Evolutionary conservation across 768 basidiomycete genomes (phyloP), one percentile per base, ranked within the genome.

Genomic region (Phylloporus sp.): DNA sequence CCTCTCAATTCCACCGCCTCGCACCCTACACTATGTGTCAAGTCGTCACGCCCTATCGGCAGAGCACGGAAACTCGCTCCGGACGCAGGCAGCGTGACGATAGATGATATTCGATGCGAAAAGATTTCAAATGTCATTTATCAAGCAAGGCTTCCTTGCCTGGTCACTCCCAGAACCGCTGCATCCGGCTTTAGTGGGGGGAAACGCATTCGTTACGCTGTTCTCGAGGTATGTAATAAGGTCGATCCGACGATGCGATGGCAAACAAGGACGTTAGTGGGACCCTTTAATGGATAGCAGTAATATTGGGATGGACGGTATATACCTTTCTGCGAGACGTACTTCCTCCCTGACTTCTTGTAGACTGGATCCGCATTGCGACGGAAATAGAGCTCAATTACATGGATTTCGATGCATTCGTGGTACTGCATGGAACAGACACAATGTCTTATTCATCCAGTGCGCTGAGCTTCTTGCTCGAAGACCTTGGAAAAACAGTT

Each of bases 351-450:
- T 52, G 38, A 59, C 42, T 34, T 41, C 57, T 49, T 31, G 44
- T 60, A 88, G 91, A 92, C 59, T 94, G 91, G 90, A 84, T 92
- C 55, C 77, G 90, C 9, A 84, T 97, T 27, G 88, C 91, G 0
- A 84, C 82, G 1, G 94, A 97, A 59, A 91, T 97, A 55, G 91
- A 95, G 59, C 80, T 92, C 42, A 96, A 96, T 62, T 96, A 96
- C 59, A 63, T 75, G 26, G 57, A 62, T 13, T 97, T 90, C 61
- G 94, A 97, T 57, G 90, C 90, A 0, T 96, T 97, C 60, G 82
- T 97, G 17, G 71, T 96, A 24, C 69, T 95, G 17, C 92, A 95
- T 59, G 92, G 92, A 27, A 91, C 89, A 9, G 93, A 95, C 59
- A 92, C 89, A 1, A 92, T 93, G 88, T 81, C 82, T 15, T 94